These are phyloP conservation scores for Chalara sp. DNA, from an alignment of 2,329 filamentous ascomycete species.

Conservation along the genomic window DNA sequence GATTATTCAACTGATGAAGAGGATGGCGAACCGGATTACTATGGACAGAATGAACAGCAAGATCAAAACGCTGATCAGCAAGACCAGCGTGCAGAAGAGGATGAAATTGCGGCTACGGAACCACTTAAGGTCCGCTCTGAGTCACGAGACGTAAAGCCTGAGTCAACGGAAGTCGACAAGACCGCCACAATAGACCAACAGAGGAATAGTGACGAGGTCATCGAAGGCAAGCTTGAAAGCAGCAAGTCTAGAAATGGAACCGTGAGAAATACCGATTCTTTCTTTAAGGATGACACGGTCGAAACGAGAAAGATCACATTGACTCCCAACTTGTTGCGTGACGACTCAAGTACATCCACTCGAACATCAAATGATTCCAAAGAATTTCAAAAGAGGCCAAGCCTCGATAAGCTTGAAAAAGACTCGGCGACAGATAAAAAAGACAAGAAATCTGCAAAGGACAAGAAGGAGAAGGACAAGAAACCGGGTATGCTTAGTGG, in stretches of 20 bases:
- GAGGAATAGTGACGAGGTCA: conserved; percentile 61
- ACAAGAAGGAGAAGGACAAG: conserved; percentile 48
- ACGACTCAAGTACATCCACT: conserved; percentile 50
- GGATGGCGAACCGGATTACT: conserved; percentile 39
- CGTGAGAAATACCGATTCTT: conserved; percentile 87
- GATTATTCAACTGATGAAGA: conserved; percentile 66
- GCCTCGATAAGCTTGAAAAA: conserved; percentile 72
- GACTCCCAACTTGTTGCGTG: conserved; percentile 84
- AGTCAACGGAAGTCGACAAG: conserved; percentile 16
- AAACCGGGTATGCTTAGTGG: conserved; percentile 60
- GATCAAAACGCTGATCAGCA: conserved; percentile 26
- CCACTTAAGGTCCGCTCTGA: conserved; percentile 36
- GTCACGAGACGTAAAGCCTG: conserved; percentile 23
- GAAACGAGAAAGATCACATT: conserved; percentile 97
- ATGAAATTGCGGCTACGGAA: conserved; percentile 23
- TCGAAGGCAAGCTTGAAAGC: conserved; percentile 47
- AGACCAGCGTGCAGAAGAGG: conserved; percentile 27
- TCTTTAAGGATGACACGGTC: conserved; percentile 92
- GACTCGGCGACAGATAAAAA: conserved; percentile 54
- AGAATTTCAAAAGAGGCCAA: conserved; percentile 52
- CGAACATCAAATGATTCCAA: conserved; percentile 37
- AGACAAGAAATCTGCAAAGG: conserved; percentile 58
- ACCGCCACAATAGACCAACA: conserved; percentile 25
- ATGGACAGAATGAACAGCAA: conserved; percentile 40
- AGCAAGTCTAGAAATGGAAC: conserved; percentile 76